Base-by-base conservation (phyloP, 2,329 filamentous ascomycete genomes). In the Colletotrichum chlorophyti region DNA sequence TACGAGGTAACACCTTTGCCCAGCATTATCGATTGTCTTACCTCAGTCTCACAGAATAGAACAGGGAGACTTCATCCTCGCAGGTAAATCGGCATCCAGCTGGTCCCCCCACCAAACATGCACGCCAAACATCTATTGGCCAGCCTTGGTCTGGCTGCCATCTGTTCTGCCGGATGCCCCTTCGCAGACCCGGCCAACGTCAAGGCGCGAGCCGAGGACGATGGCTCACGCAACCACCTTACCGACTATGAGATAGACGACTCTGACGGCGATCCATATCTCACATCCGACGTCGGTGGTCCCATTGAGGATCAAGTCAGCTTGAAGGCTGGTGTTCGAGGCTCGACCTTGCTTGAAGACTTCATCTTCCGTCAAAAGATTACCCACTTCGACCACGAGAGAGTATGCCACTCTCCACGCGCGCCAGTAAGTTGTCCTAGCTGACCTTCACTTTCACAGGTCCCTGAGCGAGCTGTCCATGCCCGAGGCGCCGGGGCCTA, bases 291-390 rank as follows among this genome's bases (percentile, higher is more conserved):
- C 67, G 84, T 84, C 21, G 89, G 89, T 10, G 87, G 84, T 0
- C 88, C 87, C 0, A 87, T 91, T 35, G 78, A 78, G 42, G 89
- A 91, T 26, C 86, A 89, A 66, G 77, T 82, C 61, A 89, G 85
- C 65, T 73, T 91, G 32, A 87, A 80, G 65, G 87, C 82, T n/a
- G 89, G 89, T 3, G 78, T 82, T 7, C 79, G 88, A 40, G 89
- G 89, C 1, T 82, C 89, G 2, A 88, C 86, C 1, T 74, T 91
- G 17, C 74, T 92, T 1, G 89, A 91, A 66, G 89, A 91, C 68
- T 90, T 89, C 47, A 86, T 89, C 62, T 87, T 90, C 68, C 81
- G 88, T 27, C 87, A 91, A 66, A 91, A 90, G 75, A 88, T 90
- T 37, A 84, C 85, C 43, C 84, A 83, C 51, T 90, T 91, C 65